Percentiles rank a stretch among this genome's conserved stretches.
Evolutionary conservation across 108 stramenopile species (phyloP).

Genomic region (Cyclostephanos tholiformis): DNA sequence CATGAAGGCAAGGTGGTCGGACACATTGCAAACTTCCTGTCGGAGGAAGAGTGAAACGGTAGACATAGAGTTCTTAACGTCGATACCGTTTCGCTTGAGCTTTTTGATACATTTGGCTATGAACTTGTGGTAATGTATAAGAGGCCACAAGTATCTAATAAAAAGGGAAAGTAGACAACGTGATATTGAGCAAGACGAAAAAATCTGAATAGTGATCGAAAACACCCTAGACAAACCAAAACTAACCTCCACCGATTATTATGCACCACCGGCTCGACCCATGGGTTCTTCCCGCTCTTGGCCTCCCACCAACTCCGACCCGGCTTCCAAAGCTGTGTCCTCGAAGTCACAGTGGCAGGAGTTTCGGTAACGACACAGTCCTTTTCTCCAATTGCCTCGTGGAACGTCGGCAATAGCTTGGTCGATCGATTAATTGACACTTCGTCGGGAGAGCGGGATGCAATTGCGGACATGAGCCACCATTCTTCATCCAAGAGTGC

Average conservation of each 20-base stretch:
- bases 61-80: conserved; percentile 76
- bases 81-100: conserved; percentile 86
- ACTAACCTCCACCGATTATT: conserved; percentile 91
- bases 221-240: neutral
- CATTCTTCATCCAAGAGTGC: conserved; percentile 84
- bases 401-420: conserved; percentile 74
- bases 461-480: conserved; percentile 76
- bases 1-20: conserved; percentile 83
- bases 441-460: conserved; percentile 40
- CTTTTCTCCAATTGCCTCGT: conserved; percentile 85
- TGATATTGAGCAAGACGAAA: neutral
- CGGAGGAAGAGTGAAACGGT: conserved; percentile 83
- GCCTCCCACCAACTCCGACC: conserved; percentile 92
- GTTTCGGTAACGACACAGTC: conserved; percentile 25
- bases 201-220: neutral
- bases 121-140: conserved; percentile 93
- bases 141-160: conserved; percentile 85
- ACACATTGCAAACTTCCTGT: conserved; percentile 87
- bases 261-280: conserved; percentile 89
- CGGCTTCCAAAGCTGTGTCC: conserved; percentile 91
- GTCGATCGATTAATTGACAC: conserved; percentile 50
- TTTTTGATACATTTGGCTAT: conserved; percentile 90
- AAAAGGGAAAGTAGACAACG: neutral
- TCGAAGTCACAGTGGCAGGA: conserved; percentile 12
- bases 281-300: conserved; percentile 85